Evolutionary conservation across 352 stramenopile genomes (phyloP), one percentile per base, ranked within the genome.

Genomic region (Pythium rhizo-oryzae): DNA sequence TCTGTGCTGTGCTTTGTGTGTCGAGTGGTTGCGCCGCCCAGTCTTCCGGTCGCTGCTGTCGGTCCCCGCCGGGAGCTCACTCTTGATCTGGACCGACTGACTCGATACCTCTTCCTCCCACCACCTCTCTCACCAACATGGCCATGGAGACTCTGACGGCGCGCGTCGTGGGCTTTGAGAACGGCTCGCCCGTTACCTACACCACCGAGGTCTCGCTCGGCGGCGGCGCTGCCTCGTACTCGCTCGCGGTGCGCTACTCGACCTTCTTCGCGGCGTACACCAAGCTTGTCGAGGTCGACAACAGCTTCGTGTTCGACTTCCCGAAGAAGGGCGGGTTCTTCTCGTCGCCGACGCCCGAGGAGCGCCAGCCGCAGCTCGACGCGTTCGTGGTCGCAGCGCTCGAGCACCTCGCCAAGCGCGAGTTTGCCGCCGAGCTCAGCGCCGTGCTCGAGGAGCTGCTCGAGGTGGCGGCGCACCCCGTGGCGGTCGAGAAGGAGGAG

Each of bases 301-400:
- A 73, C 46, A 60, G 77, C 57, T 91, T 92, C 52, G 68, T 62
- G 2, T 87, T 87, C 53, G 65, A 81, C 4, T 92, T 93, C 63
- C 85, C 85, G 0, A 78, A 80, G 61, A 91, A 91, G 56, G 78
- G 82, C 39, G 62, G 70, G 23, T 63, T 90, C 30, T 92, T 90
- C 75, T 90, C 78, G 68, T 84, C 78, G 30, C 80, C 83, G 19
- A 41, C 72, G 35, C 85, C 85, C 4, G 70, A 80, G 50, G 73
- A 90, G 60, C 81, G 85, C 11, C 75, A 89, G 65, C 70, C 74
- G 33, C 78, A 89, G 57, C 74, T 93, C 37, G 72, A 91, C 59
- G 83, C 86, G 23, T 93, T 93, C 59, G 23, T 93, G 43, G 57
- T 80, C 53, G 77, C 74, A 44, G 81, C 73, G 35, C 61, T 91